Evolutionary conservation across 345 rosid species (phyloP).

Genomic region (Atalantia buxifolia): DNA sequence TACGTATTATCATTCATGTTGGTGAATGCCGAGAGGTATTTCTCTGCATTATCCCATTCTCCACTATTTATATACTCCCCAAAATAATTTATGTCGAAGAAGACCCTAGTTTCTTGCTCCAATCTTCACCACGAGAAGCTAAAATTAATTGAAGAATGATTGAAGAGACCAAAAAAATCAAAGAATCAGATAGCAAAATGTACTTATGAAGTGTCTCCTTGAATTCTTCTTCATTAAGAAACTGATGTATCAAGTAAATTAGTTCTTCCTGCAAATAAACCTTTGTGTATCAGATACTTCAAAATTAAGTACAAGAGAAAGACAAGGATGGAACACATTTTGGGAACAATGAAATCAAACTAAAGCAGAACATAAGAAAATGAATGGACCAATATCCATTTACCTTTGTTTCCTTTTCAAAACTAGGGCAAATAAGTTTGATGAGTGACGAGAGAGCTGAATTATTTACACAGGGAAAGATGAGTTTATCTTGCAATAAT

Average conservation of each 20-base stretch:
- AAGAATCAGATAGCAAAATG: not conserved
- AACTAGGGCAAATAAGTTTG: not conserved
- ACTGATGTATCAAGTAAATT: conserved; percentile 38
- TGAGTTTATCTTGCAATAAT: not conserved
- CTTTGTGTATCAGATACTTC: not conserved
- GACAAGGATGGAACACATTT: not conserved
- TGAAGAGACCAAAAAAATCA: not conserved
- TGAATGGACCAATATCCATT: not conserved
- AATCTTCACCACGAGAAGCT: conserved; percentile 39
- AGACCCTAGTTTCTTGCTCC: conserved; percentile 66
- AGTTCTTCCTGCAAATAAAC: conserved; percentile 42
- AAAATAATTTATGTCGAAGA: conserved; percentile 58
- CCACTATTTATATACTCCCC: conserved; percentile 49
- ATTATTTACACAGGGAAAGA: not conserved
- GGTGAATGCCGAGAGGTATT: conserved; percentile 66
- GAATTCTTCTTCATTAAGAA: conserved; percentile 36
- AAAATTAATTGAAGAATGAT: conserved; percentile 6
- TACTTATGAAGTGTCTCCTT: conserved; percentile 36
- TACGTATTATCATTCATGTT: conserved; percentile 43
- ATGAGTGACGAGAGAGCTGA: conserved; percentile 7
- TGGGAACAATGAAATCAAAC: not conserved
- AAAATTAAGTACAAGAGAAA: not conserved
- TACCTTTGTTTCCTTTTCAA: not conserved
- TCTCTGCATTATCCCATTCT: conserved; percentile 60
- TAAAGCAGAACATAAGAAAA: not conserved